Evolutionary conservation across 768 basidiomycete species (phyloP).

Genomic region (Nidula microcarpa): DNA sequence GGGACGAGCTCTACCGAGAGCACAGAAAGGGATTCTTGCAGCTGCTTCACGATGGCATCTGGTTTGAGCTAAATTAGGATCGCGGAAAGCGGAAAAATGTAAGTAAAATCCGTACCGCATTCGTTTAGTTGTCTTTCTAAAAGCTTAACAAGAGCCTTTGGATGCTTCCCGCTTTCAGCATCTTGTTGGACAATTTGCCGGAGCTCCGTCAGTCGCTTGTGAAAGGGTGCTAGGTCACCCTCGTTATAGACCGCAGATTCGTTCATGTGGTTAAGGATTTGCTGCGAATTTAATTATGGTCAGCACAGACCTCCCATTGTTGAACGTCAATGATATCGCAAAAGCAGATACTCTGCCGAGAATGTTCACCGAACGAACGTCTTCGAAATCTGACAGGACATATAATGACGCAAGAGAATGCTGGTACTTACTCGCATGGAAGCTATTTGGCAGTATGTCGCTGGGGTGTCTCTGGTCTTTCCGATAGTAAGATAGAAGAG

Average conservation of each 20-base stretch:
- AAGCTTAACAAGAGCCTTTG: constrained; percentile 82
- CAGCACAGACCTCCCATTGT: background rate
- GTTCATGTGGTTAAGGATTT: constrained; percentile 94
- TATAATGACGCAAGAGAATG: background rate
- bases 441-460: constrained; percentile 93
- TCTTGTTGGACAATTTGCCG: constrained; percentile 85
- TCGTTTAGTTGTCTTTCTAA: constrained; percentile 89
- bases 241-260: constrained; percentile 95
- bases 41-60: constrained; percentile 74
- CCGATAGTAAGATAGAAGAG: constrained; percentile 98
- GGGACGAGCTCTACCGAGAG: constrained; percentile 89
- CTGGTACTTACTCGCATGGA: constrained; percentile 83
- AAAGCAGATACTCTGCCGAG: no score
- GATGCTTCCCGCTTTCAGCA: constrained; percentile 75
- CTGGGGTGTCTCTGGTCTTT: constrained; percentile 90
- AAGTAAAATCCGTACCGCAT: constrained; percentile 61
- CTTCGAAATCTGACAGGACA: no score
- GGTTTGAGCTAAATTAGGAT: background rate
- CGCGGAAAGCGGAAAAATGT: no score
- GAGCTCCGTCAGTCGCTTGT: constrained; percentile 74
- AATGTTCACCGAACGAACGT: no score
- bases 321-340: no score
- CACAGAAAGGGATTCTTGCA: constrained; percentile 84
- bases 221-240: constrained; percentile 85
- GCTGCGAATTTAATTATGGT: constrained; percentile 40